These are phyloP conservation scores for Saturnispora galanensis DNA, from an alignment of 805 yeast species.

Conservation along the genomic window DNA sequence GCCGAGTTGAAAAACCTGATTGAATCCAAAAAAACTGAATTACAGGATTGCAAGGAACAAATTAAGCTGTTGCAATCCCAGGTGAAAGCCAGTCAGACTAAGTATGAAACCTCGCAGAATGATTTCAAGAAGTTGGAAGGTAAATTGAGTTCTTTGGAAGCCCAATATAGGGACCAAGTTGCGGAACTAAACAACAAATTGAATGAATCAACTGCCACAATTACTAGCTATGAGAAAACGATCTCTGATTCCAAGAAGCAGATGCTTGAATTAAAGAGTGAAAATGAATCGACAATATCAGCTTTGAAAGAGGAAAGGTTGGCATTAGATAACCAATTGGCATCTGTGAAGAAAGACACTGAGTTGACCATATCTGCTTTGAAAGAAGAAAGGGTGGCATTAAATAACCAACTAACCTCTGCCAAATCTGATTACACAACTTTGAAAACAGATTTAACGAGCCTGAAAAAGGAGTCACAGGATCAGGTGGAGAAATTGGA, in stretches of 20 bases:
- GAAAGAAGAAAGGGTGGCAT: no score
- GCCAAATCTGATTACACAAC: no score
- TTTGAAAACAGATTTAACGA: no score
- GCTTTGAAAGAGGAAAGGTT: neutral
- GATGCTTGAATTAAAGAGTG: neutral
- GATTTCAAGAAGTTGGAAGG: no score
- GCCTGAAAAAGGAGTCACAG: no score
- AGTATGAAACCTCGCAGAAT: neutral
- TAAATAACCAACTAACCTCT: no score
- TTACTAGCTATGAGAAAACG: neutral
- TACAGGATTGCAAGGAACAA: neutral
- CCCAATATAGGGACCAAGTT: no score
- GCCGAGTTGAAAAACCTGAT: neutral
- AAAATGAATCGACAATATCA: neutral
- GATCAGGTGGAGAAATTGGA: no score
- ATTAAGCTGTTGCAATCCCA: neutral
- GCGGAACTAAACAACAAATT: neutral
- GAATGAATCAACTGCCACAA: neutral
- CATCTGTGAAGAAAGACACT: no score
- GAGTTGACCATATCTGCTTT: no score
- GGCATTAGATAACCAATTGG: no score
- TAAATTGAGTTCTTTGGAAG: no score
- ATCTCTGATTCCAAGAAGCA: neutral
- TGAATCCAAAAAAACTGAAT: neutral
- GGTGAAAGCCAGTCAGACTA: neutral